phyloP scores from a whole-genome alignment of 495 filamentous ascomycete species.

The Aspergillus egyptiacus region DNA sequence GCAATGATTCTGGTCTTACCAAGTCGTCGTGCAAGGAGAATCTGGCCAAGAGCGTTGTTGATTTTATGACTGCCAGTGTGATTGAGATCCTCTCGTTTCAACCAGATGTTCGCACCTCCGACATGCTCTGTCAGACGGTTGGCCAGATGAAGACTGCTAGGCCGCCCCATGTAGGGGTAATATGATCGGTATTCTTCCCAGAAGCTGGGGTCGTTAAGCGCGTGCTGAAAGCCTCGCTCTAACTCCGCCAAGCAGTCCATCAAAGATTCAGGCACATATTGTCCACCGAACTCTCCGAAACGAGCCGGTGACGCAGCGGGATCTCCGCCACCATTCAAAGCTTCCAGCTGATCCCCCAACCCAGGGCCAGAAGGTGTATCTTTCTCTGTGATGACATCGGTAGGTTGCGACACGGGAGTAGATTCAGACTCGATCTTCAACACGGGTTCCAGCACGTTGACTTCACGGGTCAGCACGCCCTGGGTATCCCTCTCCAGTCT shows the following conservation, averaged over 20 bases:
- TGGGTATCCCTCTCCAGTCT: slow-evolving; percentile 36
- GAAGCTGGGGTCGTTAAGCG: slow-evolving; percentile 79
- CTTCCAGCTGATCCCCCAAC: slow-evolving; percentile 65
- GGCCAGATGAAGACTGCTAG: slow-evolving; percentile 83
- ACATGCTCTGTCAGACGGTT: slow-evolving; percentile 81
- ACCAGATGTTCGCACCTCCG: slow-evolving; percentile 88
- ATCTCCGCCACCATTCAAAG: slow-evolving; percentile 54
- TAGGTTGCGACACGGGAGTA: slow-evolving; percentile 30
- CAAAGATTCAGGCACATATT: slow-evolving; percentile 95
- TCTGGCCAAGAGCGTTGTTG: slow-evolving; percentile 91
- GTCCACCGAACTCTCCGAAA: slow-evolving; percentile 97
- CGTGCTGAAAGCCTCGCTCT: slow-evolving; percentile 82
- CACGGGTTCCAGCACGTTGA: slow-evolving; percentile 52
- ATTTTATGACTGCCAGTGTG: slow-evolving; percentile 88
- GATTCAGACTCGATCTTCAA: slow-evolving; percentile 44
- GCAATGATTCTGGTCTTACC: slow-evolving; percentile 94
- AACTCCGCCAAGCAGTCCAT: slow-evolving; percentile 95
- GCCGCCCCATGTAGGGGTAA: slow-evolving; percentile 96
- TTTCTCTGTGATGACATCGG: slow-evolving; percentile 54
- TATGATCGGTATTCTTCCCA: slow-evolving; percentile 97
- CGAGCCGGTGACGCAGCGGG: slow-evolving; percentile 62
- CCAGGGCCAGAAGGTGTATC: slow-evolving; percentile 55
- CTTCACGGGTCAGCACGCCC: slow-evolving; percentile 29
- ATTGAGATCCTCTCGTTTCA: slow-evolving; percentile 93
- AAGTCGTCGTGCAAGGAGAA: slow-evolving; percentile 70